Evolutionary conservation across 2,329 filamentous ascomycete genomes (phyloP), one percentile per base, ranked within the genome.

Genomic region (Exophiala sp.): DNA sequence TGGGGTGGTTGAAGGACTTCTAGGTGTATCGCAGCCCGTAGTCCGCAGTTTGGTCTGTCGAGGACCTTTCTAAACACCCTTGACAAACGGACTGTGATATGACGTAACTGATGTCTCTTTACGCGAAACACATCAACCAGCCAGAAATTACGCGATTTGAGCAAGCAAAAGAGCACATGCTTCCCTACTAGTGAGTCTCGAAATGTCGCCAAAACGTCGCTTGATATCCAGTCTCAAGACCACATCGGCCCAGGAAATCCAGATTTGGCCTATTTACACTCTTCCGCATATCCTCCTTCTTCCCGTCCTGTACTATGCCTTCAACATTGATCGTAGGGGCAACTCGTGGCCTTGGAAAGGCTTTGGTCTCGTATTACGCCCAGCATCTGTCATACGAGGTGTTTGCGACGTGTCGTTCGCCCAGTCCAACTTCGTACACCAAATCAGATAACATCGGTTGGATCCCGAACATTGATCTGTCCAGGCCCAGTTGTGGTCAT

Each of bases 291-390:
- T 32, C 12, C 18, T 32, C 8, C 21, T 6, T 6, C 41, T n/a
- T 14, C 35, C n/a, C n/a, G n/a, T 38, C 35, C 35, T 9, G 5
- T n/a, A 43, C 20, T 29, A 56, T 56, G 54, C 44, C 44, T 8
- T 52, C 54, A 2, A 47, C 86, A 33, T 76, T 89, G 2, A 76
- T 89, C 24, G 74, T 89, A 24, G 86, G 86, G 44, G 85, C 83
- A 2, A 88, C 85, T 1, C 78, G 86, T 39, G 86, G 86, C 49
- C 76, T 89, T 3, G 86, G 86, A 3, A 80, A 80, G 45, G 79
- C 81, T 14, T 74, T 89, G 24, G 75, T 76, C 29, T 79, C 80
- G 59, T 70, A 77, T 44, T 88, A 89, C 63, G 76, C 79, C 18
- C 68, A 73, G 2, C 65, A 75, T 12, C 63, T 67, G 9, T 67